Evolutionary conservation across 257 asterid species (phyloP).

Genomic region (Solanum microdontum): DNA sequence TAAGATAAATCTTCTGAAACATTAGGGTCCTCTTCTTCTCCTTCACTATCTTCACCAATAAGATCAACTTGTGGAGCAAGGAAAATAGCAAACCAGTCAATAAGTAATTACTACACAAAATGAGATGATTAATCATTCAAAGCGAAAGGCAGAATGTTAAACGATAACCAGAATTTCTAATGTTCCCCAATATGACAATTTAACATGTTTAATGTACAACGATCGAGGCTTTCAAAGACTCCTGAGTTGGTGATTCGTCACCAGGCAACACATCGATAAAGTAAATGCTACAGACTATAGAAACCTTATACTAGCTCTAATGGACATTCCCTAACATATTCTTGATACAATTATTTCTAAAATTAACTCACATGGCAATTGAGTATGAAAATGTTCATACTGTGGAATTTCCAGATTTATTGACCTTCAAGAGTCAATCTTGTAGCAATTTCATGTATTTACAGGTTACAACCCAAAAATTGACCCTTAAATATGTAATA

Average conservation of each 20-base stretch:
- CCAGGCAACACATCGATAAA: background rate
- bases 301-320: background rate
- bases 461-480: background rate
- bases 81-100: background rate
- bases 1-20: slow-evolving; percentile 23
- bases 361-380: background rate
- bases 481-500: background rate
- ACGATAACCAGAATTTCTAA: background rate
- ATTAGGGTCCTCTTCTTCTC: slow-evolving; percentile 21
- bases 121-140: background rate
- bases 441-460: background rate
- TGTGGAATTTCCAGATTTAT: background rate
- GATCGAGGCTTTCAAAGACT: background rate
- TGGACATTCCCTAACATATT: background rate
- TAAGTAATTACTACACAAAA: background rate
- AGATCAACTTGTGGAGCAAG: background rate
- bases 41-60: slow-evolving; percentile 46
- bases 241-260: background rate
- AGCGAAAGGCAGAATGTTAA: background rate
- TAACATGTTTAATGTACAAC: background rate
- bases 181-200: background rate
- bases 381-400: background rate
- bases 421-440: background rate
- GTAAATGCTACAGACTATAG: background rate
- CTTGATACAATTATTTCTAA: background rate